Evolutionary conservation across 1,284 basidiomycete species (phyloP), one percentile per base, ranked within the genome.

Genomic region (Rhodotorula sp.): DNA sequence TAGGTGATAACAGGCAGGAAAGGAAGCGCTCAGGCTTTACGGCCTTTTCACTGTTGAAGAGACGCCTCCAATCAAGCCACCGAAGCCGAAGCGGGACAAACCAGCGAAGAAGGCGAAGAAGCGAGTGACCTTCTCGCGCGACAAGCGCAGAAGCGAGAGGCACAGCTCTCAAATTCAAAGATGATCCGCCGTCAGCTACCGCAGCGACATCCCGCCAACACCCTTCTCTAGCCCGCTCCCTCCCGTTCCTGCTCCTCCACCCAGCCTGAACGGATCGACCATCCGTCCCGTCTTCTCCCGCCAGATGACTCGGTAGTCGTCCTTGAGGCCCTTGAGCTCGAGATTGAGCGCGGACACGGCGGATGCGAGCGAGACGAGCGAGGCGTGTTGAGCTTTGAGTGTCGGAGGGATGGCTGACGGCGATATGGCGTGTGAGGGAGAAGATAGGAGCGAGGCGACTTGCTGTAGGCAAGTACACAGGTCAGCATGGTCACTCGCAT

Each of bases 1-100:
- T 39, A 9, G 19, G 32, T 56, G 61, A 61, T 90, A 17, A 7
- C 90, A 93, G 78, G 90, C 90, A 6, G 92, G 92, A 7, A 84
- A 92, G 29, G 90, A 91, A 77, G 92, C 92, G 0, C 83, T 94
- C 17, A 90, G 92, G 60, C 71, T 87, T 0, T 92, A 89, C 29
- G 90, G 90, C 0, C 90, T 92, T 77, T 80, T 92, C 60, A 10
- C 19, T 17, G 11, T 44, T 17, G 13, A 44, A 17, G 11, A 10
- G 3, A 44, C 19, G 39, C 39, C 11, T 44, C 13, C 19, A 13
- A 44, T 17, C 39, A 44, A 44, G 39, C 39, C 39, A 44, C 13
- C 19, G 39, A 44, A 44, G 39, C 13, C 19, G 39, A 44, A 44
- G 39, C 13, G 11, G 39, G 19, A 15, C 11, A 13, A 6, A 44